These are phyloP conservation scores for Fusarium pseudonygamai DNA, from an alignment of 2,329 filamentous ascomycete genomes.

Conservation along the genomic window DNA sequence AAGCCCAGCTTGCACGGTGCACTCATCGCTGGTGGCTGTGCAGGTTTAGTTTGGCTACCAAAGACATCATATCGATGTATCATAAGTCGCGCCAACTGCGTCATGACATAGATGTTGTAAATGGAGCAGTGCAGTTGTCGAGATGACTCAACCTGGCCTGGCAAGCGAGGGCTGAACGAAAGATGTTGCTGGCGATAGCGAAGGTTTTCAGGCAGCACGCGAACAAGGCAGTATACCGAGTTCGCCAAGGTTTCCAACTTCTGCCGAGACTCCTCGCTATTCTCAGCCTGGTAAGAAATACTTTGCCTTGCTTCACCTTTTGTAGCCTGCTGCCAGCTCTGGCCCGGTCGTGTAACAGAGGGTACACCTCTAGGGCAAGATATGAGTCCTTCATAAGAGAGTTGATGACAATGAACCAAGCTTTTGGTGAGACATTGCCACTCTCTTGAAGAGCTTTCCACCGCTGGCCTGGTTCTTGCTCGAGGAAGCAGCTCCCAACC, in stretches of 20 bases:
- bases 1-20: neutral
- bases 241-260: neutral
- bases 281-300: neutral
- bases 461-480: neutral
- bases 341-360: neutral
- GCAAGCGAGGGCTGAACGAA: neutral
- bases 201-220: neutral
- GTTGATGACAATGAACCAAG: neutral
- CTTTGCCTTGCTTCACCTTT: neutral
- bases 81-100: neutral
- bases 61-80: neutral
- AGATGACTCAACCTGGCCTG: neutral
- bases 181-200: neutral
- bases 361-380: neutral
- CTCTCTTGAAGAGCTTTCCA: neutral
- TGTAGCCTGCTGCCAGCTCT: neutral
- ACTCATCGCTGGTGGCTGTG: neutral
- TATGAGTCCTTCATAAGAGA: neutral
- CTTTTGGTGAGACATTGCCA: fast-evolving
- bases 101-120: neutral
- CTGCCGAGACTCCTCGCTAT: neutral
- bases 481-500: neutral
- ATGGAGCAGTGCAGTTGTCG: neutral
- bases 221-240: neutral
- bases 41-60: neutral